Evolutionary conservation across 2,329 filamentous ascomycete species (phyloP), one percentile per base, ranked within the genome.

Genomic region (Aspergillus novofumigatus): DNA sequence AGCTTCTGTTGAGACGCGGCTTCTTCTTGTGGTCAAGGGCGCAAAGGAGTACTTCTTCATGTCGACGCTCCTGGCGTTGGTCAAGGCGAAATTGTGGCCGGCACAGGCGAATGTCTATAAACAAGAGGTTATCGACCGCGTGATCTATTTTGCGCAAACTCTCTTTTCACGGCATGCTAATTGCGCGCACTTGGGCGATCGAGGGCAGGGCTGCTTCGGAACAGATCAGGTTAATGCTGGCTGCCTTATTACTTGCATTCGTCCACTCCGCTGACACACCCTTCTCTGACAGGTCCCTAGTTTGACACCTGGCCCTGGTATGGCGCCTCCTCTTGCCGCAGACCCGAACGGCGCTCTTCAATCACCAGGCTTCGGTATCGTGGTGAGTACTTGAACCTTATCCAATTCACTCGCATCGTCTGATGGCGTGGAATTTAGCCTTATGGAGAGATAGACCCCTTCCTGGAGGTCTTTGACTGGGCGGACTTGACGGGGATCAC

Each of bases 21-120:
- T 68, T 14, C 59, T 71, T 2, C 59, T 70, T 3, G 64, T 75
- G 3, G 63, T 72, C 54, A 75, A 75, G 53, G 72, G 72, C 2
- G 72, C 72, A 2, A 75, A 74, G 47, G 71, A 75, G 42, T 75
- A 74, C 57, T 75, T 73, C 55, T 74, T 75, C 57, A 64, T 74
- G 54, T 74, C 70, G 1, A 74, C 72, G 1, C 68, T 75, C 28
- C 56, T 70, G 7, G 68, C 71, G 6, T 51, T 75, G 4, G 72
- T 71, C 32, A 74, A 74, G 53, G 56, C 67, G 23, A 70, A 65
- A 50, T 53, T 74, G 9, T 73, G 70, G 70, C 71, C 72, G 0
- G 55, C 58, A 0, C 72, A 75, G 52, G 68, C 68, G 17, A 62
- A 61, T 3, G 58, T 69, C 21, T 71, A 69, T 50, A 75, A 73